phyloP scores from a whole-genome alignment of 495 filamentous ascomycete species.

The Delitschia confertaspora region DNA sequence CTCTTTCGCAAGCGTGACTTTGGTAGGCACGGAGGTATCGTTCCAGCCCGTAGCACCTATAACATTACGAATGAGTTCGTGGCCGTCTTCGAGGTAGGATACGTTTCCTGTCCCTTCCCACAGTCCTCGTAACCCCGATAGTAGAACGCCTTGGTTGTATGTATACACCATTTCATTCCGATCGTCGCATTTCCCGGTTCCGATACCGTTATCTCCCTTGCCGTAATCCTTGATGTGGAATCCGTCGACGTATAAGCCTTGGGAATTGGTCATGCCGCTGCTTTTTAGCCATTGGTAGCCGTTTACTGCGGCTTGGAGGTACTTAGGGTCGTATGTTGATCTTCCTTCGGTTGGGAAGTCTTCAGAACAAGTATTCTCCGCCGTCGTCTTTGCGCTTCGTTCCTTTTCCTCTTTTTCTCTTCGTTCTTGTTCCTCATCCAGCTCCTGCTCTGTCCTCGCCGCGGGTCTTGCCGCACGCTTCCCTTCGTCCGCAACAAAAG shows the following conservation, averaged over 20 bases:
- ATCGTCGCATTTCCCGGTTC: conserved; percentile 58
- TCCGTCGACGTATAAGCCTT: conserved; percentile 80
- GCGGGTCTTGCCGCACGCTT: neutral
- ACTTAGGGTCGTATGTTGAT: conserved; percentile 56
- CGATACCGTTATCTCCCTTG: conserved; percentile 44
- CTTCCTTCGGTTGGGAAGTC: conserved; percentile 28
- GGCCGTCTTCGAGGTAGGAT: conserved; percentile 68
- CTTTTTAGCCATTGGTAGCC: conserved; percentile 70
- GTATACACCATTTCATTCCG: conserved; percentile 87
- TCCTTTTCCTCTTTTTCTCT: neutral
- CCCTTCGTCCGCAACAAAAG: conserved; percentile 42
- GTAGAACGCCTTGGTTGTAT: conserved; percentile 93
- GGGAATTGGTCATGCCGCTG: conserved; percentile 70
- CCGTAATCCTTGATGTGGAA: conserved; percentile 74
- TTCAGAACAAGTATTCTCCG: too few relatives aligned
- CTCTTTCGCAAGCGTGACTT: conserved; percentile 15
- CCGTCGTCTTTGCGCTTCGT: neutral
- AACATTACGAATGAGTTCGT: conserved; percentile 60
- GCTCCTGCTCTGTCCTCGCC: neutral
- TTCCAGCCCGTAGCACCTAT: conserved; percentile 69
- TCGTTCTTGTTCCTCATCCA: conserved; percentile 3
- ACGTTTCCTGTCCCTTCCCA: conserved; percentile 60
- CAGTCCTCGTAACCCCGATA: conserved; percentile 73
- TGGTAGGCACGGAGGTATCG: conserved; percentile 26
- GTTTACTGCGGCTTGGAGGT: conserved; percentile 62